Percentiles rank a stretch among this genome's conserved stretches.
phyloP scores from a whole-genome alignment of 306 rosid species.

The Vicia faba region DNA sequence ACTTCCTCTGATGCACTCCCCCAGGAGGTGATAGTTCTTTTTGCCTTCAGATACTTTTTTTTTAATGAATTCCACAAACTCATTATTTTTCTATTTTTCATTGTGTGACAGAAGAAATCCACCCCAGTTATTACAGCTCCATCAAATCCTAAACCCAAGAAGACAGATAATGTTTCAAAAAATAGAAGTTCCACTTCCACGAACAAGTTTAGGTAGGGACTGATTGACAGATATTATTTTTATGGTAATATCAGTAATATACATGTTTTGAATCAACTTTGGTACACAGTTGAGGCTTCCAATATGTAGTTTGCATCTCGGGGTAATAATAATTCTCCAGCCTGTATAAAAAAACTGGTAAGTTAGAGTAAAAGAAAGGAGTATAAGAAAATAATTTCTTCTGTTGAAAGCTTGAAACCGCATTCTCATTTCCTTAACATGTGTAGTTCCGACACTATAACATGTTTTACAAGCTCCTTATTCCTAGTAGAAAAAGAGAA shows the following conservation, averaged over 20 bases:
- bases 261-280: conserved; percentile 36
- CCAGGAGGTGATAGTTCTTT: conserved; percentile 54
- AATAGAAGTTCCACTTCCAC: conserved; percentile 70
- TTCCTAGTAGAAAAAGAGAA: background rate
- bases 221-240: conserved; percentile 29
- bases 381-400: conserved; percentile 15
- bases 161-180: conserved; percentile 57
- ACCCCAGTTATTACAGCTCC: conserved; percentile 52
- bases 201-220: conserved; percentile 73
- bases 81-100: conserved; percentile 23
- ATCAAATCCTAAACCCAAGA: conserved; percentile 73
- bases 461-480: conserved; percentile 10
- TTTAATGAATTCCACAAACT: conserved; percentile 24
- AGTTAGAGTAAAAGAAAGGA: conserved; percentile 7
- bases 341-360: conserved; percentile 13
- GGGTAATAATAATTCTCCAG: conserved; percentile 14
- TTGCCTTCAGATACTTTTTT: conserved; percentile 11
- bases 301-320: conserved; percentile 5
- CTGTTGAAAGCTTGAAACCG: conserved; percentile 29
- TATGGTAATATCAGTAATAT: conserved; percentile 16
- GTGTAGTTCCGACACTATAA: background rate
- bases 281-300: conserved; percentile 5
- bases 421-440: background rate
- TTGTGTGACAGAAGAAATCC: conserved; percentile 49
- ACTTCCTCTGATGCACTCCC: conserved; percentile 55